Evolutionary conservation across 129 eudicot genomes (phyloP), one percentile per base, ranked within the genome.

Genomic region (Logfia minima): DNA sequence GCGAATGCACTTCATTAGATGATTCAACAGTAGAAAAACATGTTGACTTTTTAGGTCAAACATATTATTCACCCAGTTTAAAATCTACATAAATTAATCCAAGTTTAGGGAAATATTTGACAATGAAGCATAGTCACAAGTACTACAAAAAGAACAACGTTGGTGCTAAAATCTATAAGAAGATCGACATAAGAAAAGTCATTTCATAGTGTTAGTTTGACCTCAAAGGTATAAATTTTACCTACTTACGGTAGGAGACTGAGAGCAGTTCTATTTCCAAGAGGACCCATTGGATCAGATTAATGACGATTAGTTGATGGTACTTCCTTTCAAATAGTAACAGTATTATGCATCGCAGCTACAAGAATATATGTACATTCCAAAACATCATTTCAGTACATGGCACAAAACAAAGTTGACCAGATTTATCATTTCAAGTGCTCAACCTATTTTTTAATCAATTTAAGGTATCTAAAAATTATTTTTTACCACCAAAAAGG

Each of bases 21-120:
- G 63, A 71, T 48, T 2, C 35, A n/a, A 18, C 2, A 17, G 26
- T 21, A 24, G 37, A 45, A 71, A 14, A 4, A 58, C 52, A 14
- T 43, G 2, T n/a, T 75, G 60, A 61, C 66, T 78, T 60, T 53
- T 41, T 13, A 37, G 69, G 34, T 41, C 51, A 72, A 23, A 77
- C 67, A 53, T 19, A 45, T 5, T 17, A 53, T 23, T 19, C 28
- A 18, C 29, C 23, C 70, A 45, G 18, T 37, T 22, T 16, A 41
- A 21, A 31, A 17, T 17, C 43, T 31, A 66, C 56, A 66, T 51
- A 31, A 66, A 52, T 22, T 18, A 11, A 11, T 10, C 53, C 53
- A 65, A 65, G 10, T 17, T 31, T 31, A 34, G 0, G 39, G 70
- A 26, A 13, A 26, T 1, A 65, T 6, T 6, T 45, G 17, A 9